Evolutionary conservation across 306 rosid species (phyloP), one percentile per base, ranked within the genome.

Genomic region (Vachellia collinsii): DNA sequence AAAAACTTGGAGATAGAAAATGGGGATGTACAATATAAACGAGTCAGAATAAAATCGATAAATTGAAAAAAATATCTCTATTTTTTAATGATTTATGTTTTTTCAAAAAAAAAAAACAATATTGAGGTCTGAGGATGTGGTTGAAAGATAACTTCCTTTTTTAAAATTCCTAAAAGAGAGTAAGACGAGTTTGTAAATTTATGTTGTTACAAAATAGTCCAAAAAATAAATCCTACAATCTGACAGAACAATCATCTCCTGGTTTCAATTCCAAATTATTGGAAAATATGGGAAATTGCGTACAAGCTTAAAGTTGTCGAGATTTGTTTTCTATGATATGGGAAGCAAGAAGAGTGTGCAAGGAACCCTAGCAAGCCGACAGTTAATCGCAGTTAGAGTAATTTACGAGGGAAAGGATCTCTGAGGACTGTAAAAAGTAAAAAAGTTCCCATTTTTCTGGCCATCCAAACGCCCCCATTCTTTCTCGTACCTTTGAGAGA

Each of bases 401-500:
- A 22, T 59, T 58, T 59, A 22, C 37, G 36, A 9, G 65, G 34
- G 16, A 59, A 59, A 23, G 20, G 19, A 8, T 5, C 53, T 69
- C 74, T 48, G 41, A 73, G 77, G 63, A 36, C 58, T 44, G 81
- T n/a, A 71, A 66, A 83, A 51, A 66, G 2, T 50, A 82, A 54
- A 38, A 38, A 41, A 41, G 44, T 41, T 71, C 70, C 63, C 11
- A 72, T 8, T 58, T 70, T 46, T 81, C 67, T 78, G 88, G 85
- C 59, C 76, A 90, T 90, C 89, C 87, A 72, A 23, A 44, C 65
- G 25, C 62, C 22, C 54, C 56, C 3, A 54, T 7, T 51, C 77
- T n/a, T 6, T 46, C 58, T 59, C 75, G 74, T 22, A 63, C 19
- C 54, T 23, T 9, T 47, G 39, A 72, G 76, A 81, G 54, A 81